Conservation (phyloP, 2,329 filamentous ascomycete genomes). For the Ustulina deusta region DNA sequence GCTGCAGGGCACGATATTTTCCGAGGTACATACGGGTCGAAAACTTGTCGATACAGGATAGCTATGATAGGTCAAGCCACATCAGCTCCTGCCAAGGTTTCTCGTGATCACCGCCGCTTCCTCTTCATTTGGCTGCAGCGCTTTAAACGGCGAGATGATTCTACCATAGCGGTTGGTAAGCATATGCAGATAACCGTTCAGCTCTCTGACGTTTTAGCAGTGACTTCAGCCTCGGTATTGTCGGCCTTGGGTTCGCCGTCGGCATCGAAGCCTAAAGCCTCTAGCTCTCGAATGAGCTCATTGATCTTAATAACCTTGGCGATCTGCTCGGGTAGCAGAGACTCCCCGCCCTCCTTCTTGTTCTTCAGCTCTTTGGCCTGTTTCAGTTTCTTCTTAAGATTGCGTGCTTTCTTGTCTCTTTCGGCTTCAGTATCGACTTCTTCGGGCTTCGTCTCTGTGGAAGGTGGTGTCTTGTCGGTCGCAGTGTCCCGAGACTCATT, state of each 20-base stretch:
- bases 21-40: slow-evolving; percentile 23
- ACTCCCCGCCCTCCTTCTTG: slow-evolving; percentile 89
- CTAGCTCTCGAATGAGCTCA: slow-evolving; percentile 89
- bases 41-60: slow-evolving; percentile 51
- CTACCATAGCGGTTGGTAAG: not conserved
- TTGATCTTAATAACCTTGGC: slow-evolving; percentile 98
- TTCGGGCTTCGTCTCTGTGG: slow-evolving; percentile 53
- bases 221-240: not conserved
- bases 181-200: slow-evolving; percentile 20
- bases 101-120: slow-evolving; percentile 5
- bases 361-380: slow-evolving; percentile 90
- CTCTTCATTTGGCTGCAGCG: not conserved
- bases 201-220: slow-evolving; percentile 21
- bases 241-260: slow-evolving; percentile 72
- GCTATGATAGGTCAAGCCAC: slow-evolving; percentile 19
- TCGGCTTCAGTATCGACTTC: slow-evolving; percentile 76
- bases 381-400: slow-evolving; percentile 92
- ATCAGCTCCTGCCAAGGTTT: slow-evolving; percentile 41
- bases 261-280: slow-evolving; percentile 83
- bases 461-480: slow-evolving; percentile 51
- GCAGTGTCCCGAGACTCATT: slow-evolving; percentile 73
- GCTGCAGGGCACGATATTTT: not conserved
- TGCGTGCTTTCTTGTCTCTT: slow-evolving; percentile 91
- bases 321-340: slow-evolving; percentile 90
- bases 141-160: not conserved